Evolutionary conservation across 75 land plant genomes (phyloP), one percentile per base, ranked within the genome.

Genomic region (Larix kaempferi): DNA sequence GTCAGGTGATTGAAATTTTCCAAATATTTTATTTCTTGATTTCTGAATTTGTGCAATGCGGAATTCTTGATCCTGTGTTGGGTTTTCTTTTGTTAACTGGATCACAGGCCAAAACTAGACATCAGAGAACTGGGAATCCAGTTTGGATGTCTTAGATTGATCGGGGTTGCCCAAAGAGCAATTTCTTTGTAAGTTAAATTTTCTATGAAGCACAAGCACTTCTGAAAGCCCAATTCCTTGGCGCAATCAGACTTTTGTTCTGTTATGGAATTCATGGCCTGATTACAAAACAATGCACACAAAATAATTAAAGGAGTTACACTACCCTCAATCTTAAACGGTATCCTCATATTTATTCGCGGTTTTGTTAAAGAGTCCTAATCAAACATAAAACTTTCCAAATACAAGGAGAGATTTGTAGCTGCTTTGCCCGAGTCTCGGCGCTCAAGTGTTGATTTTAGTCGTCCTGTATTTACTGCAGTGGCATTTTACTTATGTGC

Each of bases 401-500:
- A 98, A 17, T 96, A 90, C 82, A 94, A 94, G 84, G 86, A 90
- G 5, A 83, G 99, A 16, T 96, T 96, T 87, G 27, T 88, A 59
- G 85, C 93, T 61, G 88, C 99, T 27, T 75, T 96, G 65, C 98
- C 99, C 39, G 90, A 87, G 66, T 86, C 95, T 56, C 83, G 99
- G 59, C 82, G 88, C 15, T 82, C 79, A 23, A 87, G 80, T 83
- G 90, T 95, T 66, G 99, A 96, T 71, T 96, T 92, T 75, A 80
- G 80, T 79, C 83, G 99, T 11, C 93, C 99, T 37, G 93, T 95
- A 21, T 96, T 96, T 77, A 94, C 92, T 56, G 99, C 91, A 57
- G 98, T 89, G 33, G 95, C 99, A 22, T 96, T 96, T 77, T 96
- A 89, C 81, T 79, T 96, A 75, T 90, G 93, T 84, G 95, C 98